Evolutionary conservation across 2,329 filamentous ascomycete genomes (phyloP).

Genomic region (Emergomyces orientalis): DNA sequence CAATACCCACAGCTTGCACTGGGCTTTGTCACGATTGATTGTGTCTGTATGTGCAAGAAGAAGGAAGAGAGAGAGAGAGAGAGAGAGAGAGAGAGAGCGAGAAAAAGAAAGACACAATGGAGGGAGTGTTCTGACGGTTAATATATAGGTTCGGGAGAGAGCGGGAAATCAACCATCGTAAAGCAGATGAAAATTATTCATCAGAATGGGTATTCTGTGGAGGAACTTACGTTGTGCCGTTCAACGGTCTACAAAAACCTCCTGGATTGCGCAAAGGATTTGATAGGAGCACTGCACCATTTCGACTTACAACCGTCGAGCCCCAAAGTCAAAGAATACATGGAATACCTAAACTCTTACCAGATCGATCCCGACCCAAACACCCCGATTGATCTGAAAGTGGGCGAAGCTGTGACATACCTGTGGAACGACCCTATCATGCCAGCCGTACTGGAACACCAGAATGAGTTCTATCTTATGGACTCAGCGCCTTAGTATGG

Average conservation of each 20-base stretch:
- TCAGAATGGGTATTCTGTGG: slow-evolving; percentile 90
- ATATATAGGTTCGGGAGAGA: slow-evolving; percentile 82
- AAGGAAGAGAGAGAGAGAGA: neutral
- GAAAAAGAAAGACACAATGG: neutral
- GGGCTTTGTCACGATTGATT: slow-evolving; percentile 10
- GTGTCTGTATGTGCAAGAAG: slow-evolving; percentile 7
- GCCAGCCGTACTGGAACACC: slow-evolving; percentile 75
- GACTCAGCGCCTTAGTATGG: slow-evolving; percentile 95
- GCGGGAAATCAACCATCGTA: slow-evolving; percentile 97
- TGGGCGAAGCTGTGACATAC: slow-evolving; percentile 73
- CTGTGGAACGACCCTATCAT: slow-evolving; percentile 87
- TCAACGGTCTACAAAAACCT: slow-evolving; percentile 98
- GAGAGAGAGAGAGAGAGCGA: neutral
- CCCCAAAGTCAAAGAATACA: slow-evolving; percentile 61
- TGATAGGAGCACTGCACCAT: slow-evolving; percentile 84
- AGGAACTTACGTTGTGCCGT: slow-evolving; percentile 88
- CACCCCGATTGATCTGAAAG: slow-evolving; percentile 67
- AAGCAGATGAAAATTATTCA: slow-evolving; percentile 99
- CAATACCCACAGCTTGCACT: slow-evolving; percentile 7
- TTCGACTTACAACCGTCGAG: slow-evolving; percentile 74
- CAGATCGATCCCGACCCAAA: slow-evolving; percentile 84
- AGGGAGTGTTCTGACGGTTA: slow-evolving; percentile 11
- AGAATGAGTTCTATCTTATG: slow-evolving; percentile 98
- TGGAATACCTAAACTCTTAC: slow-evolving; percentile 76
- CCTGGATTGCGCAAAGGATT: slow-evolving; percentile 88